Evolutionary conservation across 306 rosid species (phyloP).

Genomic region (Abrus pulchellus): DNA sequence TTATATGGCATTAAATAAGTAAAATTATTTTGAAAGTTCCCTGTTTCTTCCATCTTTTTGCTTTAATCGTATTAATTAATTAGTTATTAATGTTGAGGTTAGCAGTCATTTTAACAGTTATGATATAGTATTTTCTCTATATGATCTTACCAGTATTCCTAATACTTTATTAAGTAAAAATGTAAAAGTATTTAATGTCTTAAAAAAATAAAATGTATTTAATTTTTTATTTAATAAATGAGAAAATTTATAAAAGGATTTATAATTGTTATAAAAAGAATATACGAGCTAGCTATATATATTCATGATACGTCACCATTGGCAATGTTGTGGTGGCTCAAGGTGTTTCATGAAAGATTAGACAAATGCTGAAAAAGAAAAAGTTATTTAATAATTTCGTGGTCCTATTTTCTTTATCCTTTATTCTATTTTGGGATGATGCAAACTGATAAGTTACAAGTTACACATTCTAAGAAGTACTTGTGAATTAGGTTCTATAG

Average conservation of each 20-base stretch:
- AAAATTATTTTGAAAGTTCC: constrained; percentile 14
- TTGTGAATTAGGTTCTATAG: constrained; percentile 12
- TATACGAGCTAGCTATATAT: constrained; percentile 4
- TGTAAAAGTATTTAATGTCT: no score
- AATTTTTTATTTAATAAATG: no score
- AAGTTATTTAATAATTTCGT: constrained; percentile 42
- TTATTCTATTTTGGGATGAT: constrained; percentile 26
- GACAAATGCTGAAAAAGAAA: constrained; percentile 45
- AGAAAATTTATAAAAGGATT: no score
- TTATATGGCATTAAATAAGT: neutral
- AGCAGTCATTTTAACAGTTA: constrained; percentile 24
- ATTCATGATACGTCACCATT: constrained; percentile 15
- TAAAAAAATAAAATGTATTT: no score
- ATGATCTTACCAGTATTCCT: no score
- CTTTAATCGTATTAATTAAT: constrained; percentile 15
- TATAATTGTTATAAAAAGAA: neutral
- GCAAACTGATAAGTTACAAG: constrained; percentile 43
- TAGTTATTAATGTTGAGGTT: neutral
- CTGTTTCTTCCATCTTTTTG: neutral
- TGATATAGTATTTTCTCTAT: no score
- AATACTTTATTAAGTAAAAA: no score
- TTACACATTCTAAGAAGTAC: constrained; percentile 18
- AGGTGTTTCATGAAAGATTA: constrained; percentile 44
- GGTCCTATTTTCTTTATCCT: constrained; percentile 45
- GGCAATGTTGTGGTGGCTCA: constrained; percentile 30